Conservation (phyloP, 2,329 filamentous ascomycete species). For the Thielaviopsis ethacetica region DNA sequence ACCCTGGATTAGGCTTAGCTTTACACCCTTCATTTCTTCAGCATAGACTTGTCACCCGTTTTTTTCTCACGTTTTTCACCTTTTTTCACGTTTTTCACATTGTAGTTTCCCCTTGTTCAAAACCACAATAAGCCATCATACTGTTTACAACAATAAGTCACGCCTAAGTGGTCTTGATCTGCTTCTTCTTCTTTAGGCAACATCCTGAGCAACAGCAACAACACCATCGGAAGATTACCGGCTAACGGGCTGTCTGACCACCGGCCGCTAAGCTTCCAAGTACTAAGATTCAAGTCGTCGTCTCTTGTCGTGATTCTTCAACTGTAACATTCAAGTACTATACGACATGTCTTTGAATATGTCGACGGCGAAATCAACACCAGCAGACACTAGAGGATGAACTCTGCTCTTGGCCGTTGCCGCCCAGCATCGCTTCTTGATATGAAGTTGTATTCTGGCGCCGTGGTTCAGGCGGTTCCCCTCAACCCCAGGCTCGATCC, state of each 20-base stretch:
- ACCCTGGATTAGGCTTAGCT: not conserved
- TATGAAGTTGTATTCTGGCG: not conserved
- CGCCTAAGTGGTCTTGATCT: too few species aligned
- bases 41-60: not conserved
- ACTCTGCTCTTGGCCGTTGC: not conserved
- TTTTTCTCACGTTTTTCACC: not conserved
- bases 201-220: not conserved
- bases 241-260: not conserved
- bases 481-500: not conserved
- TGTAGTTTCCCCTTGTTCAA: not conserved
- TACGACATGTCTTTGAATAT: too few species aligned
- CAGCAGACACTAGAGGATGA: not conserved
- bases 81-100: not conserved
- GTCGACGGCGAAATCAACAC: too few species aligned
- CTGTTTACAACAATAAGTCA: too few species aligned
- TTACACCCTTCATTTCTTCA: not conserved
- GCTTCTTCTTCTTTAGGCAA: too few species aligned
- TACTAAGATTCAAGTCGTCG: not conserved
- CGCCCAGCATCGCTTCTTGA: not conserved
- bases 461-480: not conserved
- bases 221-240: not conserved
- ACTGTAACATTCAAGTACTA: too few species aligned
- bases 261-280: too few species aligned
- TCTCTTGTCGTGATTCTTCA: too few species aligned
- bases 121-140: too few species aligned